Evolutionary conservation across 2,329 filamentous ascomycete species (phyloP), one percentile per base, ranked within the genome.

Genomic region (Xylaria sp.): DNA sequence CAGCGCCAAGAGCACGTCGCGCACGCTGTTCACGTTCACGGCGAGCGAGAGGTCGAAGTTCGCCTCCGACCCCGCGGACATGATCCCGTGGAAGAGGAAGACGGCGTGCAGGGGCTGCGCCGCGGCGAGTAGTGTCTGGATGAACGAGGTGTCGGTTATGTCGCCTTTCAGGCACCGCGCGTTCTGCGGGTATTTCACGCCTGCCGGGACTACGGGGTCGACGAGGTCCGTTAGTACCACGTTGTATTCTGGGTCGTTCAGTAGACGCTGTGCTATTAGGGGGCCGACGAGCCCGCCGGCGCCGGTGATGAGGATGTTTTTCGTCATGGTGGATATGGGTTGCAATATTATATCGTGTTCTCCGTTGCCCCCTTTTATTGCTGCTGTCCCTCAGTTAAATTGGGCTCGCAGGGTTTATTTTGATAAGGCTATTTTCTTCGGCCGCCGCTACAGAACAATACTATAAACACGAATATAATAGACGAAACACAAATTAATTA

Each of bases 81-180:
- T 91, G 82, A 91, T 89, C 70, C 89, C 89, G 78, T 91, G 89
- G 77, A 91, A 87, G 74, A 89, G 82, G 79, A 89, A 91, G 67
- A 87, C 82, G 56, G 86, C 85, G 68, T 85, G 81, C 3, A 88
- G 80, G 1, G 84, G 83, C 32, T 81, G 79, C 20, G 84, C 82
- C 3, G 81, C 81, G 0, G 77, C 76, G 15, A 88, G 81, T 1
- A 90, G 82, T 15, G 70, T 48, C 50, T 73, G 52, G 10, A 83
- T 70, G 71, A 81, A 82, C 70, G 69, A 63, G 0, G 75, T 69
- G 57, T 80, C 76, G 63, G 80, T 78, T 68, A 84, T 80, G 75
- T 91, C 88, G 10, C 86, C 84, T 32, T 83, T 82, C 52, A 89
- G 69, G 46, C 81, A 79, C 25, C 79, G 83, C 0, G 85, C 86